These are phyloP conservation scores for Xerocomus spinulosus DNA, from an alignment of 768 basidiomycete species.

Conservation along the genomic window DNA sequence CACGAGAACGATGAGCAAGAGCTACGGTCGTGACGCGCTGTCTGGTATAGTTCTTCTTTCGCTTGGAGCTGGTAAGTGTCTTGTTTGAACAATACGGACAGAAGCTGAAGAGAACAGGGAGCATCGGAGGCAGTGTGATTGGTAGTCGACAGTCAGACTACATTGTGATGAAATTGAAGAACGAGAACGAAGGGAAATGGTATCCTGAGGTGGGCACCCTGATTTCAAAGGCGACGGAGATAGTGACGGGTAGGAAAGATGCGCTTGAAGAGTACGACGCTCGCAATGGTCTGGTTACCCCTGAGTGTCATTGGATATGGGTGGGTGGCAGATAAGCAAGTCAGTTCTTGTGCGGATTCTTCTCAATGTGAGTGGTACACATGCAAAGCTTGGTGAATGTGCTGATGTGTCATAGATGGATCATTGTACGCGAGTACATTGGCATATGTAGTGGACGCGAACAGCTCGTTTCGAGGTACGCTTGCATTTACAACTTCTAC, in stretches of 20 bases:
- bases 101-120: constrained; percentile 31
- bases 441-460: constrained; percentile 81
- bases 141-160: constrained; percentile 60
- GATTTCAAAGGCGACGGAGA: background rate
- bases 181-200: constrained; percentile 40
- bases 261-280: constrained; percentile 60
- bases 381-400: background rate
- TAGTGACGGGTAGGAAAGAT: constrained; percentile 42
- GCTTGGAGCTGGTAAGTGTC: constrained; percentile 57
- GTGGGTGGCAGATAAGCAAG: constrained; percentile 64
- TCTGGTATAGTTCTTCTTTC: constrained; percentile 72
- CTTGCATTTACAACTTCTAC: constrained; percentile 64
- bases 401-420: constrained; percentile 36
- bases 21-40: constrained; percentile 65
- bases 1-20: constrained; percentile 57
- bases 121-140: constrained; percentile 47
- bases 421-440: constrained; percentile 68
- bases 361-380: constrained; percentile 53
- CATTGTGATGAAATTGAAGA: constrained; percentile 40
- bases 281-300: constrained; percentile 53
- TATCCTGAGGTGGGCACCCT: constrained; percentile 59
- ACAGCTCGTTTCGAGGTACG: constrained; percentile 70
- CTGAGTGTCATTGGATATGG: constrained; percentile 62
- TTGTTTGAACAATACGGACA: background rate
- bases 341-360: constrained; percentile 67